Base-by-base conservation (phyloP, 1,139 yeast species). In the Candida dubliniensis region DNA sequence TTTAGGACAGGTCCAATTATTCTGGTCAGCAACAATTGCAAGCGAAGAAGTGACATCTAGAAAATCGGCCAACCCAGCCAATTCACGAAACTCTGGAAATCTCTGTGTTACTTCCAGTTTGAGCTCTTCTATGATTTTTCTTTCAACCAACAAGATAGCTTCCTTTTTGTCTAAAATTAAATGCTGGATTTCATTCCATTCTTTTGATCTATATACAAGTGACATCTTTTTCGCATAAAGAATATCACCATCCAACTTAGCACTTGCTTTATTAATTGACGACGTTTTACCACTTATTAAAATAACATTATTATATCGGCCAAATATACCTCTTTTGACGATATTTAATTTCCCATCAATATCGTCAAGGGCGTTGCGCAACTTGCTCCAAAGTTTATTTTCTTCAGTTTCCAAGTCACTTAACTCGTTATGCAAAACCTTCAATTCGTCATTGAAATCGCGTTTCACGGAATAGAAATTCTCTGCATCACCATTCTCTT, bases 21-120 rank as follows among this genome's bases (percentile, higher is more conserved):
- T 76, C 52, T 88, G 96, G 23, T 66, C 61, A 0, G 97, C 84
- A 5, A 91, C 61, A 1, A 68, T 65, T 0, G 96, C 84, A 63
- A 93, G 87, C 0, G 96, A 84, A 7, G 81, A 64, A 0, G 87
- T 71, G 0, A 86, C 82, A 61, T 93, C 99, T 7, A 91, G 58
- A 46, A 76, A 77, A 51, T 89, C 96, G 25, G 84, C 67, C 39
- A 74, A 56, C 42, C 68, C 57, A 49, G 82, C 64, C 46, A 75
- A 63, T 33, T 58, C 52, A 31, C 88, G 67, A n/a, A 84, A 67
- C 2, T 60, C 62, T 0, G 67, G 56, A 12, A 74, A 66, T 30
- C 64, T 52, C 0, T 61, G 60, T 2, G 81, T 56, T 0, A 80
- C 72, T 30, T 66, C 58, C 2, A 46, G 46, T 31, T 77, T 66